Percentiles rank a stretch among this genome's conserved stretches.
Conservation (phyloP, 768 basidiomycete genomes). For the Termitomyces bulborhizus region DNA sequence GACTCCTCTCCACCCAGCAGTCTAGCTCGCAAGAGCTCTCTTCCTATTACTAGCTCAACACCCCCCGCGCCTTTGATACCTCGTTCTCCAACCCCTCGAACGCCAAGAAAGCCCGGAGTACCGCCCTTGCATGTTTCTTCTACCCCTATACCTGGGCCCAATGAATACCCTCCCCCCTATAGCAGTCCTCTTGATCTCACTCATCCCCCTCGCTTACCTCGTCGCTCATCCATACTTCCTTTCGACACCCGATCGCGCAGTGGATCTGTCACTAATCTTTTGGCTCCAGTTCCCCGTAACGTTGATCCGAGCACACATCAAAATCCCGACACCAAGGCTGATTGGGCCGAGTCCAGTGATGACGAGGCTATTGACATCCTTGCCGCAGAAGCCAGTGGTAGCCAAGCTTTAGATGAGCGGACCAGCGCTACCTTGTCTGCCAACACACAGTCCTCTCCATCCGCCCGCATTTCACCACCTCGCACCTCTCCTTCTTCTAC, state of each 20-base stretch:
- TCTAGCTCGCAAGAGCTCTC: slow-evolving; percentile 36
- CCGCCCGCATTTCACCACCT: slow-evolving; percentile 23
- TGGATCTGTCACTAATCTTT: slow-evolving; percentile 53
- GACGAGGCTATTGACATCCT: slow-evolving; percentile 84
- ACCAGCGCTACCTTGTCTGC: slow-evolving; percentile 54
- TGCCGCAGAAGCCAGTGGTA: slow-evolving; percentile 76
- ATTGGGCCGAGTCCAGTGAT: slow-evolving; percentile 81
- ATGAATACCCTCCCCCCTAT: slow-evolving; percentile 70
- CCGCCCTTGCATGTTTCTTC: slow-evolving; percentile 21
- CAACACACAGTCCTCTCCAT: slow-evolving; percentile 20
- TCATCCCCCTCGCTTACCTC: slow-evolving; percentile 29
- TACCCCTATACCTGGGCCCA: slow-evolving; percentile 24
- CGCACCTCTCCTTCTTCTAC: slow-evolving; percentile 23
- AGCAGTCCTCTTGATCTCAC: slow-evolving; percentile 24
- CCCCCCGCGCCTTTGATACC: slow-evolving; percentile 31
- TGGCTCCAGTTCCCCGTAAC: slow-evolving; percentile 40
- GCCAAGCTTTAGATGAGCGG: slow-evolving; percentile 76
- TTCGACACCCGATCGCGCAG: slow-evolving; percentile 31
- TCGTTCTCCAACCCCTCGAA: slow-evolving; percentile 33
- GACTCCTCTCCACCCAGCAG: slow-evolving; percentile 21
- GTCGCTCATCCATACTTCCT: slow-evolving; percentile 28
- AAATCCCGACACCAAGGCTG: slow-evolving; percentile 42
- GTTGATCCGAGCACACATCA: slow-evolving; percentile 24
- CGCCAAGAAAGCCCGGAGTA: slow-evolving; percentile 27
- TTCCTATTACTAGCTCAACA: slow-evolving; percentile 21